Evolutionary conservation across 371 early-diverging fungal genomes (phyloP).

Genomic region (Lichtheimia ornata): DNA sequence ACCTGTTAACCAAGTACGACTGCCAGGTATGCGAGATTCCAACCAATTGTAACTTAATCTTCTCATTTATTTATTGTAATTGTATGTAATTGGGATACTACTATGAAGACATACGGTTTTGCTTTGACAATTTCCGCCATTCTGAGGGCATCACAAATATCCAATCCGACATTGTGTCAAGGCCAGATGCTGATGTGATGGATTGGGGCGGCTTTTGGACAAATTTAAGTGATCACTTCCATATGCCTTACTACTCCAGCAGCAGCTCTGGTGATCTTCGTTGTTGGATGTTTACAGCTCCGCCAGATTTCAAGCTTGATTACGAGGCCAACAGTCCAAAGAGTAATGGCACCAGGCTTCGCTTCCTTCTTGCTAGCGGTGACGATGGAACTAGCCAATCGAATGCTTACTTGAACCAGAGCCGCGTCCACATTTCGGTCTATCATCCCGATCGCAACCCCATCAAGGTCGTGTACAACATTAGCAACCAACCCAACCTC

Average conservation of each 20-base stretch:
- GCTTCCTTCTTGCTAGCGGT: background rate
- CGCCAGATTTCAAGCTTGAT: background rate
- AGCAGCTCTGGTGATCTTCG: background rate
- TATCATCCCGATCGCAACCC: constrained; percentile 4
- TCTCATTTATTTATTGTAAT: background rate
- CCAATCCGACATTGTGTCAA: background rate
- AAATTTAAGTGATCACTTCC: background rate
- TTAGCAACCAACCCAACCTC: background rate
- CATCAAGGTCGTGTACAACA: background rate
- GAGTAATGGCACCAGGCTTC: background rate
- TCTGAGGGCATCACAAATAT: no score
- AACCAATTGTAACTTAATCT: no score
- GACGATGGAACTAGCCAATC: background rate
- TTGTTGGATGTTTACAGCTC: background rate
- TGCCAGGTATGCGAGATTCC: no score
- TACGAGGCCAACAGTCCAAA: background rate
- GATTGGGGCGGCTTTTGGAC: background rate
- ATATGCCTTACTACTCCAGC: background rate
- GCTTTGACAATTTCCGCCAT: constrained; percentile 20
- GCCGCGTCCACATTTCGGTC: background rate
- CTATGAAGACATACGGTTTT: constrained; percentile 21
- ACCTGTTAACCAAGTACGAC: background rate
- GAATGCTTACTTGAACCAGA: background rate
- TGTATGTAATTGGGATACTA: no score
- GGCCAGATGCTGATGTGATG: background rate